These are phyloP conservation scores for Geotrichum cucujoidarum DNA, from an alignment of 1,139 yeast species.

Conservation along the genomic window DNA sequence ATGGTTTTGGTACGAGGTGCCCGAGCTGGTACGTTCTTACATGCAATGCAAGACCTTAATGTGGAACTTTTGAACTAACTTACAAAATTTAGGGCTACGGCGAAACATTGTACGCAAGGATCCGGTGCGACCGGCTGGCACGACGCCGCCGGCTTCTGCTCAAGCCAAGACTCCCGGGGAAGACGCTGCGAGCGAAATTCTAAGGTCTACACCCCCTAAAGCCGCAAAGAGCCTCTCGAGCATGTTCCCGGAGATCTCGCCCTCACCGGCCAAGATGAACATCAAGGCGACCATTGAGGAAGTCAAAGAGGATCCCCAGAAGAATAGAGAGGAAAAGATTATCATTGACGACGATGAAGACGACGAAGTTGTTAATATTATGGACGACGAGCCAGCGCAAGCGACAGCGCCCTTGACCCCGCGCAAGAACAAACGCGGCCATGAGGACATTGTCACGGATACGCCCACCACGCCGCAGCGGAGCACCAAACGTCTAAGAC, in stretches of 20 bases:
- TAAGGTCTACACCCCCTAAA: not conserved
- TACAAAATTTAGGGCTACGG: conserved; percentile 5
- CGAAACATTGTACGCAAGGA: conserved; percentile 9
- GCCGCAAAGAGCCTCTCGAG: conserved; percentile 4
- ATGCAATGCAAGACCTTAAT: too few species aligned
- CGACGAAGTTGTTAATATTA: not conserved
- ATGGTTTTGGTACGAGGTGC: too few species aligned
- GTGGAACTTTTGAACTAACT: too few species aligned
- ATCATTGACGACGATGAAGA: not conserved
- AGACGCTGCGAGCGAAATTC: not conserved
- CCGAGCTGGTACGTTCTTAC: too few species aligned
- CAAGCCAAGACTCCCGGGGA: not conserved
- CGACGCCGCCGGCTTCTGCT: not conserved
- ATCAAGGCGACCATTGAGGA: not conserved
- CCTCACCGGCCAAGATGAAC: not conserved
- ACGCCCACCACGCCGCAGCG: conserved; percentile 2
- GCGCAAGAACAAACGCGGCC: not conserved
- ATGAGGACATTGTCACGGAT: not conserved
- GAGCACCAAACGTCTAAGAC: not conserved
- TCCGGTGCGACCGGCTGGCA: conserved; percentile 8
- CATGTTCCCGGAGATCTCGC: conserved; percentile 13
- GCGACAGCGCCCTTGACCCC: not conserved
- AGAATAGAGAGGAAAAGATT: not conserved
- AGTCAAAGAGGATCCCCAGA: not conserved
- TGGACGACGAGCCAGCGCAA: not conserved